Percentiles rank a stretch among this genome's conserved stretches.
phyloP scores from a whole-genome alignment of 78 protist genomes.

The Dictyostelium capitatum region DNA sequence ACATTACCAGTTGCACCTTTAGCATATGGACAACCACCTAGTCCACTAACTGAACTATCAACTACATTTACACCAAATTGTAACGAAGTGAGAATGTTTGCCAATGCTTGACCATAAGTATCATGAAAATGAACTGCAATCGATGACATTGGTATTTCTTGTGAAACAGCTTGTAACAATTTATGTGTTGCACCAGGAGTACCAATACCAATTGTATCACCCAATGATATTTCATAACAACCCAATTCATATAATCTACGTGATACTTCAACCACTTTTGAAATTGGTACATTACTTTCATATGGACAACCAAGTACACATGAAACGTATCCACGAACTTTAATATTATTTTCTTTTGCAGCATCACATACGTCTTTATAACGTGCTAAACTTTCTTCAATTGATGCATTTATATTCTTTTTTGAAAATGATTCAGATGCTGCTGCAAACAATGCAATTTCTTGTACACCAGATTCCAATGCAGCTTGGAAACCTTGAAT shows the following conservation, averaged over 20 bases:
- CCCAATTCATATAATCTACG: constrained; percentile 87
- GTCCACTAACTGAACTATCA: constrained; percentile 93
- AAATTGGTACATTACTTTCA: constrained; percentile 81
- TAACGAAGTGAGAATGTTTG: constrained; percentile 90
- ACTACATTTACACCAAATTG: constrained; percentile 88
- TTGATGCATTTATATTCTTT: constrained; percentile 86
- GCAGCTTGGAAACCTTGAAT: constrained; percentile 89
- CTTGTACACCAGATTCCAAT: constrained; percentile 82
- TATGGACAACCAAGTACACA: constrained; percentile 97
- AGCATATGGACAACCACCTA: constrained; percentile 98
- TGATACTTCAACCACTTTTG: constrained; percentile 83
- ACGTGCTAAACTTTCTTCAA: constrained; percentile 88
- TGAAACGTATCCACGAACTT: constrained; percentile 92
- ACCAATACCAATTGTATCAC: constrained; percentile 97
- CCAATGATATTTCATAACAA: constrained; percentile 96
- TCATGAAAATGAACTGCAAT: constrained; percentile 97
- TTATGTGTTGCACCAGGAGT: constrained; percentile 90
- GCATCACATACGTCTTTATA: constrained; percentile 81
- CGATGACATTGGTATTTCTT: constrained; percentile 56
- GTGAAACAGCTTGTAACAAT: constrained; percentile 69
- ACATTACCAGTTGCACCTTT: constrained; percentile 94
- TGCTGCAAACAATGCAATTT: constrained; percentile 91
- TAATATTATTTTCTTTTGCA: constrained; percentile 79
- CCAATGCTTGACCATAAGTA: constrained; percentile 97
- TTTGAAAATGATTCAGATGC: constrained; percentile 90